phyloP scores from a whole-genome alignment of 495 filamentous ascomycete species.

The Aspergillus diversus region DNA sequence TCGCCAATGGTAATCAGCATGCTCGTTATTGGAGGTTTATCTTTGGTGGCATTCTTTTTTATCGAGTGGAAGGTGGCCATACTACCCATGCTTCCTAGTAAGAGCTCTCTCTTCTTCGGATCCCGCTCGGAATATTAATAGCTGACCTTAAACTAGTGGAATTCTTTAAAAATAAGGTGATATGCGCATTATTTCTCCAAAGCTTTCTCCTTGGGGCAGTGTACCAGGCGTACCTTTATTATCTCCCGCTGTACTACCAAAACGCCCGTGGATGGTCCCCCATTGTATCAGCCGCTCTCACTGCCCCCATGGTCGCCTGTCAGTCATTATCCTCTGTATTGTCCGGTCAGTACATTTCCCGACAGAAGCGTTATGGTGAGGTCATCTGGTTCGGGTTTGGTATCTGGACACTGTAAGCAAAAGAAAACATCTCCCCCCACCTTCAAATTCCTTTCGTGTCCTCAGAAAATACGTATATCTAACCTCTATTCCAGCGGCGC shows the following conservation, averaged over 20 bases:
- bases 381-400: constrained; percentile 60
- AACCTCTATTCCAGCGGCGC: constrained; percentile 39
- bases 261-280: constrained; percentile 55
- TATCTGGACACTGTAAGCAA: constrained; percentile 53
- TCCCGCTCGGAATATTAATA: too few relatives aligned
- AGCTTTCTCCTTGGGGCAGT: constrained; percentile 63
- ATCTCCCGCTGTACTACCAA: constrained; percentile 58
- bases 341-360: constrained; percentile 62
- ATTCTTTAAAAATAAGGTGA: constrained; percentile 58
- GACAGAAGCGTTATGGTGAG: constrained; percentile 58
- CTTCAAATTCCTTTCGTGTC: not conserved
- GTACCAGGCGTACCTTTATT: constrained; percentile 60
- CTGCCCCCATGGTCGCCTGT: constrained; percentile 54
- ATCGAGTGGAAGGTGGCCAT: constrained; percentile 61
- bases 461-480: not conserved
- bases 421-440: not conserved
- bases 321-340: constrained; percentile 56
- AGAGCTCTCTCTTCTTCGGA: constrained; percentile 14
- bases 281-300: constrained; percentile 53
- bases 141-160: constrained; percentile 39
- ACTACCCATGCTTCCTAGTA: constrained; percentile 64
- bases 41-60: constrained; percentile 52
- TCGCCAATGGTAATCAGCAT: constrained; percentile 66
- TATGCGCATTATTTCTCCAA: constrained; percentile 58
- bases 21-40: constrained; percentile 55